Base-by-base conservation (phyloP, 139 green algal genomes). In the Desmodesmus armatus region DNA sequence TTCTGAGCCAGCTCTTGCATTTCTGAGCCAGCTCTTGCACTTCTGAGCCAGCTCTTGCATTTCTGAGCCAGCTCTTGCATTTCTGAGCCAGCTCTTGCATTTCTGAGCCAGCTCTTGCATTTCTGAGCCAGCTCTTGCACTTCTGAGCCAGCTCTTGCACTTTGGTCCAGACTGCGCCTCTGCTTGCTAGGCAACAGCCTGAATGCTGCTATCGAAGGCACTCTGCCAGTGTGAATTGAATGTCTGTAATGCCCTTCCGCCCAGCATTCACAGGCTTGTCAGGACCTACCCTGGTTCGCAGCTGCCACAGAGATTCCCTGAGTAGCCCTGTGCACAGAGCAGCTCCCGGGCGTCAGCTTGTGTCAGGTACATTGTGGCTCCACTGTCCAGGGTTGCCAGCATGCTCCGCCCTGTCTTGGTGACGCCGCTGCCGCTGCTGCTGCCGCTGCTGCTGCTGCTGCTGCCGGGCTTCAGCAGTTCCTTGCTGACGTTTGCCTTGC, bases 261-360 rank as follows among this genome's bases (percentile, higher is more conserved):
- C 51, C 17, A 1, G 21, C 21, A 19, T 27, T 62, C 17, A 1
- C 17, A 2, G 19, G 51, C 51, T 62, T 19, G 21, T 62, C 21
- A 2, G 23, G 1, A 4, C 71, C 43, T 29, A 79, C 71, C 71
- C 71, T 79, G 41, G 3, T 43, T 41, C 40, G 71, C 71, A 79
- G 43, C 31, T 58, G n/a, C 71, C 71, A 25, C 71, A 79, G 25
- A 79, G 43, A 43, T 79, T 79, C 5, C 71, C 71, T 9, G 71
- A 63, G 43, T 79, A 79, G 25, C 44, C 71, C 15, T 11, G 5
- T 27, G 33, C 43, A 63, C 71, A 79, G 43, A 79, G 43, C 29
- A 72, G 29, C 7, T 72, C 63, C 63, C 25, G 63, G 63, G 40
- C 40, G 63, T 55, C 9, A 55, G 13, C 47, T 13, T 21, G 47